These are phyloP conservation scores for Penicillium mononematosum DNA, from an alignment of 495 filamentous ascomycete genomes.

Conservation along the genomic window DNA sequence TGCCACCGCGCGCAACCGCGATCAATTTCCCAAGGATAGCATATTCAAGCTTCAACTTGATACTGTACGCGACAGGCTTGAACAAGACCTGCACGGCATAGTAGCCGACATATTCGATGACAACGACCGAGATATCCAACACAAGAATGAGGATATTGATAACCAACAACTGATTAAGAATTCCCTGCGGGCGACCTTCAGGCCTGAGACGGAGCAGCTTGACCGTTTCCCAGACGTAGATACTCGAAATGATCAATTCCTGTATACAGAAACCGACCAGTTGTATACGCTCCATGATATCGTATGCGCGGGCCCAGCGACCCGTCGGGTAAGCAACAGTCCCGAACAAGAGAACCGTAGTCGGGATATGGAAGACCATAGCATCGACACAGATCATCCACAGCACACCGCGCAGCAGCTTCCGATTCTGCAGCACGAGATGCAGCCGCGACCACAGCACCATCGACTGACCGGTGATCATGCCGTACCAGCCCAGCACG, in stretches of 20 bases:
- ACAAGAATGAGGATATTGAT: slow-evolving; percentile 51
- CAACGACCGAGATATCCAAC: slow-evolving; percentile 49
- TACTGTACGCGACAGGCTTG: slow-evolving; percentile 51
- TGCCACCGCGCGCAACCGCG: slow-evolving; percentile 25
- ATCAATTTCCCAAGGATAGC: slow-evolving; percentile 51
- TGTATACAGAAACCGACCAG: slow-evolving; percentile 55
- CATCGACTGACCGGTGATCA: slow-evolving; percentile 51
- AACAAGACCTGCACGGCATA: slow-evolving; percentile 51
- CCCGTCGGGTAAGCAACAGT: slow-evolving; percentile 28
- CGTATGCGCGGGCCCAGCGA: slow-evolving; percentile 39
- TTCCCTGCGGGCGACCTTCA: slow-evolving; percentile 25
- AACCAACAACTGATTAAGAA: slow-evolving; percentile 47
- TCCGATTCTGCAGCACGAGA: slow-evolving; percentile 42
- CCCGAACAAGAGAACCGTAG: slow-evolving; percentile 44
- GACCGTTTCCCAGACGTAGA: slow-evolving; percentile 55
- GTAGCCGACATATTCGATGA: slow-evolving; percentile 46
- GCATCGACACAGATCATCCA: slow-evolving; percentile 47
- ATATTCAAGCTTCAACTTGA: slow-evolving; percentile 57
- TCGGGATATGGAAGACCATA: slow-evolving; percentile 44
- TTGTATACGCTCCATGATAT: slow-evolving; percentile 53
- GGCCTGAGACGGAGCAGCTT: slow-evolving; percentile 43
- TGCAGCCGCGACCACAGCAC: slow-evolving; percentile 52
- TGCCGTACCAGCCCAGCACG: slow-evolving; percentile 43
- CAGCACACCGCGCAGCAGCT: slow-evolving; percentile 36
- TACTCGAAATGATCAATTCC: slow-evolving; percentile 54